phyloP scores from a whole-genome alignment of 179 eudicot genomes.

The Camellia oleifera region DNA sequence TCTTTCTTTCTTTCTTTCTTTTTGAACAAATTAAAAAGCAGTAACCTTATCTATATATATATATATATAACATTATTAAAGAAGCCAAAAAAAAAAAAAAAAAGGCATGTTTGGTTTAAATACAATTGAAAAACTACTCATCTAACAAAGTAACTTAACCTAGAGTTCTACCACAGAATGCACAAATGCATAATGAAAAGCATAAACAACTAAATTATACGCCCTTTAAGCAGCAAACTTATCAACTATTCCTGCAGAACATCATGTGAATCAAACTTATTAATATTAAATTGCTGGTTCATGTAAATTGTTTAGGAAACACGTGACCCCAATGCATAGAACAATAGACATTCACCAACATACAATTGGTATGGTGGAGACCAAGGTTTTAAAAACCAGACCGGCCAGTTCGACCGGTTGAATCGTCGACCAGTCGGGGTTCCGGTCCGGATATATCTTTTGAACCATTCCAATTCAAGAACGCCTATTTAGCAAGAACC shows the following conservation, averaged over 20 bases:
- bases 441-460: no score
- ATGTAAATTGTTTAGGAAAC: not conserved
- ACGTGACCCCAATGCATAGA: not conserved
- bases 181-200: not conserved
- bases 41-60: not conserved
- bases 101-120: not conserved
- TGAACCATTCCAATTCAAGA: no score
- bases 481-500: no score
- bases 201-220: not conserved
- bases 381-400: no score
- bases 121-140: not conserved
- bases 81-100: not conserved
- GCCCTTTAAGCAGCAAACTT: not conserved
- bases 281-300: not conserved
- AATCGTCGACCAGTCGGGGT: no score
- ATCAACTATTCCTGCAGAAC: not conserved
- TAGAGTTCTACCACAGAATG: not conserved
- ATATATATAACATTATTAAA: no score
- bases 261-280: not conserved
- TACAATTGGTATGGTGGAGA: not conserved
- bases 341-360: not conserved
- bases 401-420: no score
- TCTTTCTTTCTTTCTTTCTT: not conserved
- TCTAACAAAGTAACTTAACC: not conserved
- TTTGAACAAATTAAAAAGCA: not conserved